Conservation (phyloP, 1,139 yeast species). For the Arxiozyma slooffiae region DNA sequence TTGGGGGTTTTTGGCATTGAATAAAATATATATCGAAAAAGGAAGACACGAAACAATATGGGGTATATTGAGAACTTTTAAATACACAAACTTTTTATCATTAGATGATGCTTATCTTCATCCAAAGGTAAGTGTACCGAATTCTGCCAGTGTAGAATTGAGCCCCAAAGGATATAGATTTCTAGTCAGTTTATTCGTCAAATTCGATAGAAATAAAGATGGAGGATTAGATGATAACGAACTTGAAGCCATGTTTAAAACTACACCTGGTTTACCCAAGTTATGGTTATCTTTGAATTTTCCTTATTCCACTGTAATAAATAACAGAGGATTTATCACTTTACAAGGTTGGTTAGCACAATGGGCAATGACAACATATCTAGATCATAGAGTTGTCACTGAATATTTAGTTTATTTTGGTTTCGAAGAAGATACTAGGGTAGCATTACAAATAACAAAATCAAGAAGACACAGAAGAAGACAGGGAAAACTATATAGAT, state of each 20-base stretch:
- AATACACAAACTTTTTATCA: conserved; percentile 85
- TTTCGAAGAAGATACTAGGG: conserved; percentile 43
- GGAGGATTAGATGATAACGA: conserved; percentile 82
- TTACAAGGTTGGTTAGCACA: conserved; percentile 97
- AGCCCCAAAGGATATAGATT: conserved; percentile 92
- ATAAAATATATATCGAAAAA: conserved; percentile 72
- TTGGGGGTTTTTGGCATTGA: conserved; percentile 66
- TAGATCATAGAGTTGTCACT: conserved; percentile 73
- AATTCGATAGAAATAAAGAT: conserved; percentile 88
- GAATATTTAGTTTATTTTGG: conserved; percentile 87
- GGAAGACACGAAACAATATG: conserved; percentile 95
- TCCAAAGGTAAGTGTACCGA: conserved; percentile 72
- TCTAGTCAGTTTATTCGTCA: conserved; percentile 75
- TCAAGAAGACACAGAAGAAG: conserved; percentile 59
- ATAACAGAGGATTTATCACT: conserved; percentile 81
- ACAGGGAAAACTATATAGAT: conserved; percentile 58
- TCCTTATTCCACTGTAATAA: conserved; percentile 79
- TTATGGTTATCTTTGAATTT: conserved; percentile 80
- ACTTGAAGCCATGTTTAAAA: conserved; percentile 55
- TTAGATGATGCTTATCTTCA: conserved; percentile 65
- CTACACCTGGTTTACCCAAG: conserved; percentile 87
- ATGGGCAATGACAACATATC: conserved; percentile 90
- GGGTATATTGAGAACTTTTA: conserved; percentile 82
- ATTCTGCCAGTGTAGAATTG: conserved; percentile 73
- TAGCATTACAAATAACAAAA: conserved; percentile 74